Evolutionary conservation across 2,329 filamentous ascomycete species (phyloP), one percentile per base, ranked within the genome.

Genomic region (Colletotrichum eleusines): DNA sequence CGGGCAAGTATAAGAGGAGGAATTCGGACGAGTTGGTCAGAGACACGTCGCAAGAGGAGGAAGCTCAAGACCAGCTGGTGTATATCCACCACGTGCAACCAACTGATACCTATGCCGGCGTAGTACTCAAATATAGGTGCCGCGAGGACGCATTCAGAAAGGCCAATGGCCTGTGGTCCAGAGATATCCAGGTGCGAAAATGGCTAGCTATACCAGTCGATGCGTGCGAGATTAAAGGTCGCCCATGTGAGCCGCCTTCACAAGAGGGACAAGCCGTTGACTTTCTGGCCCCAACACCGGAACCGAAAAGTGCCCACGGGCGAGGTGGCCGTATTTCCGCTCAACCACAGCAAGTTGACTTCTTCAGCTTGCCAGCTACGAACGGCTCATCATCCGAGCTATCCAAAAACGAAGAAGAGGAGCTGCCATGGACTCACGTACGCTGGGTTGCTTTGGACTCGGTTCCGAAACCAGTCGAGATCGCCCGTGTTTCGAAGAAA

Each of bases 141-240:
- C 89, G 93, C 73, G 90, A 94, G 66, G 92, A 95, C 58, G 88
- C 92, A 2, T 91, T 99, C 74, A 88, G 94, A 69, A 96, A 93
- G 78, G 91, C 94, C 48, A 99, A 99, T 79, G 90, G 96, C 14
- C 90, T 99, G 77, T 99, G 96, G 96, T 94, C 94, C 8, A 94
- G 94, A 73, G 96, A 98, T 78, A 92, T 98, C 44, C 95, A 98
- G 79, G 89, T 91, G 58, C 90, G 95, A 70, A 93, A 93, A 76
- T 91, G 89, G 73, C 87, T 99, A 20, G 87, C 95, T 11, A 84
- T 99, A 63, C 96, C 96, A 0, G 94, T 98, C 5, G 95, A 97
- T 79, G 92, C 94, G 50, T 98, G 95, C 79, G 91, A 92, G 51
- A 86, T 95, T 51, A 96, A 94, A 77, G 94, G 95, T 38, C 88